These are phyloP conservation scores for Chytriomyces sp. DNA, from an alignment of 192 early-diverging fungal species.

Conservation along the genomic window DNA sequence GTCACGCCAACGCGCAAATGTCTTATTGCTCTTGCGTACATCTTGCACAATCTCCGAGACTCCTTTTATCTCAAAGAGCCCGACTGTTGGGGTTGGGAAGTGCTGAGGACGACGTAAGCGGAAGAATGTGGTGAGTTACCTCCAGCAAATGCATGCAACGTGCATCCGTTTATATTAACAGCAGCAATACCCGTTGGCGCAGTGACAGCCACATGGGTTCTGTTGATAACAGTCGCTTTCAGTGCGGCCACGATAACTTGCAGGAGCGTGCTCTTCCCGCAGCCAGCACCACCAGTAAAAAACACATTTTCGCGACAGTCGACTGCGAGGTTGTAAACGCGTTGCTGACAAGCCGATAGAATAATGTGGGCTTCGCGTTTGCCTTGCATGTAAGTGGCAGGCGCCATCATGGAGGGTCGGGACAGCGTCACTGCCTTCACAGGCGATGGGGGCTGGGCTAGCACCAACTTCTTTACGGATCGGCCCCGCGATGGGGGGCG, in stretches of 20 bases:
- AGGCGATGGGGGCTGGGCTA: too few species aligned
- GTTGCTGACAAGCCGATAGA: background rate
- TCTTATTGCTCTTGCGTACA: conserved; percentile 3
- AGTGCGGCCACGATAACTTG: conserved; percentile 39
- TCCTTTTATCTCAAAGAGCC: background rate
- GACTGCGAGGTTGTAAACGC: background rate
- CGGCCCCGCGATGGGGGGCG: too few species aligned
- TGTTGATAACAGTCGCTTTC: conserved; percentile 2
- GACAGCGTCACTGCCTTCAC: too few species aligned
- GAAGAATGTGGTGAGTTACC: conserved; percentile 30
- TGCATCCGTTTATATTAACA: conserved; percentile 59
- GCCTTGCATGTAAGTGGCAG: too few species aligned
- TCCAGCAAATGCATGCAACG: conserved; percentile 62
- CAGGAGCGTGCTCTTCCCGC: conserved; percentile 42
- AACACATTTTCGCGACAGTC: background rate
- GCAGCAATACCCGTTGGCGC: conserved; percentile 66
- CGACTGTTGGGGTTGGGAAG: background rate
- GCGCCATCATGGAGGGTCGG: too few species aligned
- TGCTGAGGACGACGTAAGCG: background rate
- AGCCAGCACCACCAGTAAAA: conserved; percentile 47
- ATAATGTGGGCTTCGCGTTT: too few species aligned
- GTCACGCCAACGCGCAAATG: conserved; percentile 32
- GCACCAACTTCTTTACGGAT: too few species aligned
- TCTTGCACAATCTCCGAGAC: background rate
- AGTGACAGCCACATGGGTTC: conserved; percentile 7